These are phyloP conservation scores for Camelina neglecta DNA, from an alignment of 345 rosid species.

Conservation along the genomic window DNA sequence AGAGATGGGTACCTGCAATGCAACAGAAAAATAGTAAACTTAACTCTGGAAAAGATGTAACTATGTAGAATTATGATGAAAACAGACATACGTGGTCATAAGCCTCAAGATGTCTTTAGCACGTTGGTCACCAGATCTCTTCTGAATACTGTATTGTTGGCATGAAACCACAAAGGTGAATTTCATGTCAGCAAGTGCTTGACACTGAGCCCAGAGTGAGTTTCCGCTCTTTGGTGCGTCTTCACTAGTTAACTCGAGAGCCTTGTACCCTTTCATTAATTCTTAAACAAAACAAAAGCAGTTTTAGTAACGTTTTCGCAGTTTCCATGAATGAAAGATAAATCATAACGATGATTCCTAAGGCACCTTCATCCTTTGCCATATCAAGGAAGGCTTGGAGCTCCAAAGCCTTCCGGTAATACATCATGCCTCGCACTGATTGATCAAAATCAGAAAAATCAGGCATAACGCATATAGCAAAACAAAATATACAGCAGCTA, in stretches of 20 bases:
- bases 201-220: constrained; percentile 73
- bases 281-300: constrained; percentile 39
- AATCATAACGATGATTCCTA: constrained; percentile 2
- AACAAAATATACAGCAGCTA: constrained; percentile 1
- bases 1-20: constrained; percentile 72
- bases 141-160: constrained; percentile 75
- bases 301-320: constrained; percentile 29
- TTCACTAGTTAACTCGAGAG: constrained; percentile 55
- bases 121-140: constrained; percentile 67
- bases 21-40: constrained; percentile 22
- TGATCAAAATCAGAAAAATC: constrained; percentile 21
- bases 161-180: constrained; percentile 83
- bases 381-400: constrained; percentile 86
- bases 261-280: constrained; percentile 77
- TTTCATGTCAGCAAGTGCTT: constrained; percentile 82
- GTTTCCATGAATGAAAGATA: not conserved
- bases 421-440: constrained; percentile 90
- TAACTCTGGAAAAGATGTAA: constrained; percentile 15
- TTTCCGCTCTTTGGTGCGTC: constrained; percentile 64
- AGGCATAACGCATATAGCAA: constrained; percentile 8
- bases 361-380: constrained; percentile 64
- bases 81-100: constrained; percentile 66
- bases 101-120: constrained; percentile 74
- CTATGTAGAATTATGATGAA: constrained; percentile 19
- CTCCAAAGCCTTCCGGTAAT: constrained; percentile 77